Percentiles rank a stretch among this genome's conserved stretches.
phyloP scores from a whole-genome alignment of 2,329 filamentous ascomycete species.

The Beauveria brongniartii region DNA sequence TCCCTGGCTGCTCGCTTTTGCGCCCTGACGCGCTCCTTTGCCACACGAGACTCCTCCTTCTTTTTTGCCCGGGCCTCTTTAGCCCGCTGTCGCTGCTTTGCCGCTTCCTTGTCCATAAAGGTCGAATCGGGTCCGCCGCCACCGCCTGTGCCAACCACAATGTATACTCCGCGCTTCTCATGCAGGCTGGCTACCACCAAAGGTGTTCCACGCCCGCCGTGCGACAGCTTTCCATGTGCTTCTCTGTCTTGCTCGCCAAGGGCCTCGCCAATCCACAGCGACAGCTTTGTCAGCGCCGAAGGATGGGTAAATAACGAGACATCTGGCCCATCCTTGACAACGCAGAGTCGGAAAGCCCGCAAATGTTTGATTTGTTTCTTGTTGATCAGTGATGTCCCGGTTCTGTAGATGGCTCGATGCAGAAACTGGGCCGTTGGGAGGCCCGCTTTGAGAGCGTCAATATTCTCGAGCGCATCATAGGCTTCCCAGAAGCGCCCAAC shows the following conservation, averaged over 20 bases:
- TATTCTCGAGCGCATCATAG: slow-evolving; percentile 63
- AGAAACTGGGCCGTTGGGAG: slow-evolving; percentile 81
- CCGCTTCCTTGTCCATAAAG: slow-evolving; percentile 59
- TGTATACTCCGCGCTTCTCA: slow-evolving; percentile 77
- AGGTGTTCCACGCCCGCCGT: slow-evolving; percentile 67
- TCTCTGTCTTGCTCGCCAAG: slow-evolving; percentile 84
- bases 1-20: slow-evolving; percentile 54
- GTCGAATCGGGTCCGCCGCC: slow-evolving; percentile 69
- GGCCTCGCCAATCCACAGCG: slow-evolving; percentile 89
- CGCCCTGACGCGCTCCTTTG: slow-evolving; percentile 50
- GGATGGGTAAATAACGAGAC: slow-evolving; percentile 88
- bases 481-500: slow-evolving; percentile 62
- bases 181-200: slow-evolving; percentile 87
- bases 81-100: slow-evolving; percentile 54
- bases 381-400: slow-evolving; percentile 81
- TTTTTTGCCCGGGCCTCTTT: slow-evolving; percentile 55
- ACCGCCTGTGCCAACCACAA: slow-evolving; percentile 87
- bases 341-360: slow-evolving; percentile 85
- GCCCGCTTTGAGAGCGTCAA: slow-evolving; percentile 67
- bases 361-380: slow-evolving; percentile 93
- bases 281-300: slow-evolving; percentile 84
- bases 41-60: slow-evolving; percentile 48
- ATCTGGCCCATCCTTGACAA: slow-evolving; percentile 92
- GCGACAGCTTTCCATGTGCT: slow-evolving; percentile 56
- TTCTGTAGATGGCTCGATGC: slow-evolving; percentile 86